phyloP scores from a whole-genome alignment of 2,329 filamentous ascomycete genomes.

The Aspergillus pseudoglaucus region DNA sequence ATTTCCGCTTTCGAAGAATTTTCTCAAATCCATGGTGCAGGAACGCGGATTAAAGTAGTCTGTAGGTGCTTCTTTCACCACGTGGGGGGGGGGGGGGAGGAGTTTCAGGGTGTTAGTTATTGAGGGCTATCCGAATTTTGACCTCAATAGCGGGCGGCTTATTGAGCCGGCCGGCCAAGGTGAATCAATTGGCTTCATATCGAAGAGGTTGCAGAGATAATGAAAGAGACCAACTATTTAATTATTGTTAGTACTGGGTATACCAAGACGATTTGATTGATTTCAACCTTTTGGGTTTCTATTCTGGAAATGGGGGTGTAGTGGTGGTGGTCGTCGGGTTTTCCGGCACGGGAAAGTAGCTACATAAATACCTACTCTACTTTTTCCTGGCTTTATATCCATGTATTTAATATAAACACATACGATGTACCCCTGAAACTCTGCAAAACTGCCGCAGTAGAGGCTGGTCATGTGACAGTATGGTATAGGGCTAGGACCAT shows the following conservation, averaged over 20 bases:
- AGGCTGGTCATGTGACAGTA: neutral
- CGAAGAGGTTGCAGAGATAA: neutral
- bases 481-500: neutral
- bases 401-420: too few species aligned
- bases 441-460: too few species aligned
- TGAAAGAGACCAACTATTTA: neutral
- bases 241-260: neutral
- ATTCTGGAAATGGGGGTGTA: too few species aligned
- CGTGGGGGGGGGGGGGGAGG: too few species aligned
- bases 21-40: neutral
- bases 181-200: neutral
- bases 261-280: neutral
- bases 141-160: conserved; percentile 9
- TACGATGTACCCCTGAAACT: too few species aligned
- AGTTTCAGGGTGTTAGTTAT: neutral
- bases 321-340: too few species aligned
- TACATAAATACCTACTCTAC: too few species aligned
- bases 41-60: neutral
- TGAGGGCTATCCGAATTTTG: conserved; percentile 1
- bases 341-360: too few species aligned
- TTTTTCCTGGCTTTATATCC: too few species aligned
- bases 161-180: conserved; percentile 3
- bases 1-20: neutral
- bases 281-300: too few species aligned
- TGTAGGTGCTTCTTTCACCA: neutral